phyloP scores from a whole-genome alignment of 2,329 filamentous ascomycete genomes.

The Ceratocystis huliohia region DNA sequence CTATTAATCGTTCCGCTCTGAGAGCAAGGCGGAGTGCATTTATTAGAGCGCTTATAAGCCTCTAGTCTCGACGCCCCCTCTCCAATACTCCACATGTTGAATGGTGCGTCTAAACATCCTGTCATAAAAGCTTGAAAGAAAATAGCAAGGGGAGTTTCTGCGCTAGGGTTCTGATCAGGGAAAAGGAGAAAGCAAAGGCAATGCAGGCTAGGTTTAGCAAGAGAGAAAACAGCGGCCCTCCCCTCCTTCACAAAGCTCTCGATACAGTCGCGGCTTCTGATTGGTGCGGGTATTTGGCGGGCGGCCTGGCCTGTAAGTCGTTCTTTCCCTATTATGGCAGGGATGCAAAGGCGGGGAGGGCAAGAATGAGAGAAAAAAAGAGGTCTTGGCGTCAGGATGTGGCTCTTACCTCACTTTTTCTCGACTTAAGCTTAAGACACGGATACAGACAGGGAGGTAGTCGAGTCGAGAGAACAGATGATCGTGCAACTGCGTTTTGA shows the following conservation, averaged over 20 bases:
- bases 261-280: background rate
- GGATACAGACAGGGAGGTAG: background rate
- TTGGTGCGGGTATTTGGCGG: background rate
- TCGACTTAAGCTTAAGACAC: conserved; percentile 9
- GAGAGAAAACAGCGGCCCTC: background rate
- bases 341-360: background rate
- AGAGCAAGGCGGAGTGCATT: conserved; percentile 19
- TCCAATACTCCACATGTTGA: background rate
- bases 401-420: conserved; percentile 2
- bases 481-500: background rate
- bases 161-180: background rate
- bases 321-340: background rate
- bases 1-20: background rate
- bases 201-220: background rate
- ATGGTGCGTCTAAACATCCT: conserved; percentile 8
- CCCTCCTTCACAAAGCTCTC: background rate
- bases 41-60: conserved; percentile 4
- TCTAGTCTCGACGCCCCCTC: background rate
- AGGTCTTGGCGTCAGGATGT: background rate
- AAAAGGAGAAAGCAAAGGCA: background rate
- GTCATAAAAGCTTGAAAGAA: conserved; percentile 1
- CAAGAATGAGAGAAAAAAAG: background rate
- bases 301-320: background rate
- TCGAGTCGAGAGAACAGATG: conserved; percentile 3
- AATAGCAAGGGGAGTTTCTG: background rate